Evolutionary conservation across 2,329 filamentous ascomycete genomes (phyloP).

Genomic region (Rachicladosporium sp.): DNA sequence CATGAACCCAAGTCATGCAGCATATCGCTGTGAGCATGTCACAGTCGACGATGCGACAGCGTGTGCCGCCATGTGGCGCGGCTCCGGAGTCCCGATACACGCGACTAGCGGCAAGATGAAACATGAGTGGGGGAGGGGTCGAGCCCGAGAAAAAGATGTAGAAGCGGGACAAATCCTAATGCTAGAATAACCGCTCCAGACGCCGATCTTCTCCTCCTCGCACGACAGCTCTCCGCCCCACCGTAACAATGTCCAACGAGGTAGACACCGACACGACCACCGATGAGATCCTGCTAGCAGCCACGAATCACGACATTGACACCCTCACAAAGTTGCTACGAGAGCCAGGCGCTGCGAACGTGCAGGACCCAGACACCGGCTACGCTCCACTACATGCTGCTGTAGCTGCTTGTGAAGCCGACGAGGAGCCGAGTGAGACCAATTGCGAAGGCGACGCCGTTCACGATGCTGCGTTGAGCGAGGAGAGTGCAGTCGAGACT

Average conservation of each 20-base stretch:
- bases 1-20: too few relatives aligned
- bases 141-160: too few relatives aligned
- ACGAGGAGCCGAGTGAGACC: constrained; percentile 21
- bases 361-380: constrained; percentile 73
- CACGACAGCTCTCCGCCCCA: too few relatives aligned
- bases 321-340: constrained; percentile 58
- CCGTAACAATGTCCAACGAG: constrained; percentile 9
- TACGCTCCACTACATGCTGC: constrained; percentile 83
- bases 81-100: too few relatives aligned
- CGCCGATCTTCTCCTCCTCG: too few relatives aligned
- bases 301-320: constrained; percentile 54
- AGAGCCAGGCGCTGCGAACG: constrained; percentile 50
- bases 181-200: too few relatives aligned
- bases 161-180: too few relatives aligned
- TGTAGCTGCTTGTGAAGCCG: constrained; percentile 48
- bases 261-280: constrained; percentile 32
- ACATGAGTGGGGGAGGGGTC: too few relatives aligned
- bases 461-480: constrained; percentile 20
- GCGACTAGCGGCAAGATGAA: too few relatives aligned
- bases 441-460: constrained; percentile 23
- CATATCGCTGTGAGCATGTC: too few relatives aligned
- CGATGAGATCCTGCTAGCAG: constrained; percentile 54
- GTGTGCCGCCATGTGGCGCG: too few relatives aligned
- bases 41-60: too few relatives aligned
- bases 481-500: constrained; percentile 53